Conservation (phyloP, 2,329 filamentous ascomycete genomes). For the Aureobasidium leucospermi region DNA sequence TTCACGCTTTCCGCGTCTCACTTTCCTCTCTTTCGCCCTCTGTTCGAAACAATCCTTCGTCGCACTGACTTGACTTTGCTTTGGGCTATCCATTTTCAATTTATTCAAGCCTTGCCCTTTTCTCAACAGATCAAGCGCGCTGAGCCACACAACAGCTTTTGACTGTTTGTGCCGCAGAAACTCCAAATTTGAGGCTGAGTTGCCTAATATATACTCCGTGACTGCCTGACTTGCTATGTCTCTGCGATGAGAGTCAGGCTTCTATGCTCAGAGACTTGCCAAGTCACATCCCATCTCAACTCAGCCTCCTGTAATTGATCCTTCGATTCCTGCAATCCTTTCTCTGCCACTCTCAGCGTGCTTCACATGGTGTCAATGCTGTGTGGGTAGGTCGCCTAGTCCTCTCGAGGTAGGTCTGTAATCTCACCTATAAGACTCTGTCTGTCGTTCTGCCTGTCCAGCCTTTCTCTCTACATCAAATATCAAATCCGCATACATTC, state of each 20-base stretch:
- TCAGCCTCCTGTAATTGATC: conserved; percentile 5
- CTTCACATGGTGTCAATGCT: not conserved
- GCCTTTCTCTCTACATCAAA: not conserved
- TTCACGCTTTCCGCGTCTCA: not conserved
- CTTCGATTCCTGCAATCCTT: not conserved
- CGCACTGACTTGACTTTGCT: not conserved
- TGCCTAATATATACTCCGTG: not conserved
- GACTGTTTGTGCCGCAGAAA: not conserved
- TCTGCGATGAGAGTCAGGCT: not conserved
- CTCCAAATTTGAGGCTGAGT: not conserved
- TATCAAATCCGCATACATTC: too few relatives aligned
- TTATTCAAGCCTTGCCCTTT: too few relatives aligned
- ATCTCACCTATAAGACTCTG: not conserved
- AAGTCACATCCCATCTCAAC: not conserved
- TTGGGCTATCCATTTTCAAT: not conserved
- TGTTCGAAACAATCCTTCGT: not conserved
- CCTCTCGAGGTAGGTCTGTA: not conserved
- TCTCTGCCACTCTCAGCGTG: not conserved
- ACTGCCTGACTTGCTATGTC: not conserved
- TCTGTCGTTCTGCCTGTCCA: not conserved
- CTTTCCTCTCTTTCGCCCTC: not conserved
- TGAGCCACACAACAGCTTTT: not conserved
- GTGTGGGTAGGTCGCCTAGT: not conserved
- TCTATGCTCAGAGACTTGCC: not conserved
- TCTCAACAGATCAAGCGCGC: not conserved